phyloP scores from a whole-genome alignment of 306 rosid genomes.

The Quercus rubra region DNA sequence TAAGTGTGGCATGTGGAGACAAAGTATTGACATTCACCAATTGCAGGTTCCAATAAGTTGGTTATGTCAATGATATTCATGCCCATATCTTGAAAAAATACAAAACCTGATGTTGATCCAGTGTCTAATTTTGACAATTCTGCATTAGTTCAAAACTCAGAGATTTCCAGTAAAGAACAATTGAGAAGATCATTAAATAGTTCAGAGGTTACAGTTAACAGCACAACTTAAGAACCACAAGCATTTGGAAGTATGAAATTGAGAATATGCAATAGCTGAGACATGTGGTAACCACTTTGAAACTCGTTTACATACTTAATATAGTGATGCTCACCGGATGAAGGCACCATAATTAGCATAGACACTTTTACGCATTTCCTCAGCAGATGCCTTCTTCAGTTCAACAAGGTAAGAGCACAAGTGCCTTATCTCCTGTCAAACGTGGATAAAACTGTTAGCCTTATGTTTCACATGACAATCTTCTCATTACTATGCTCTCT shows the following conservation, averaged over 20 bases:
- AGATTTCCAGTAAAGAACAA: no score
- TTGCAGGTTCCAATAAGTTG: no score
- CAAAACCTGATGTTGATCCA: no score
- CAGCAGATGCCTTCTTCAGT: constrained; percentile 91
- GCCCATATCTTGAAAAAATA: no score
- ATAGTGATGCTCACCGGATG: constrained; percentile 56
- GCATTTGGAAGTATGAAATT: background rate
- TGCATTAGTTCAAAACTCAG: no score
- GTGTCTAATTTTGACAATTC: no score
- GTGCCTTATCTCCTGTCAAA: constrained; percentile 68
- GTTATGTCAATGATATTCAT: no score
- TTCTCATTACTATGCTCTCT: background rate
- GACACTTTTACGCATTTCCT: constrained; percentile 95
- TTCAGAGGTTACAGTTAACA: no score
- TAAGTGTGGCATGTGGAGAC: no score
- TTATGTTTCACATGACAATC: background rate
- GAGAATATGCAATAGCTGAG: background rate
- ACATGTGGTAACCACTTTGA: background rate
- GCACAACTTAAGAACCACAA: background rate
- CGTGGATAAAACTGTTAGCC: background rate
- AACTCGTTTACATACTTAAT: background rate
- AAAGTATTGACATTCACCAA: no score
- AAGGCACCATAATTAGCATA: constrained; percentile 86
- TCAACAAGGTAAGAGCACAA: constrained; percentile 62
- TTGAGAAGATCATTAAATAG: no score